Conservation (phyloP, 1,284 basidiomycete species). For the Tilletia setariae region DNA sequence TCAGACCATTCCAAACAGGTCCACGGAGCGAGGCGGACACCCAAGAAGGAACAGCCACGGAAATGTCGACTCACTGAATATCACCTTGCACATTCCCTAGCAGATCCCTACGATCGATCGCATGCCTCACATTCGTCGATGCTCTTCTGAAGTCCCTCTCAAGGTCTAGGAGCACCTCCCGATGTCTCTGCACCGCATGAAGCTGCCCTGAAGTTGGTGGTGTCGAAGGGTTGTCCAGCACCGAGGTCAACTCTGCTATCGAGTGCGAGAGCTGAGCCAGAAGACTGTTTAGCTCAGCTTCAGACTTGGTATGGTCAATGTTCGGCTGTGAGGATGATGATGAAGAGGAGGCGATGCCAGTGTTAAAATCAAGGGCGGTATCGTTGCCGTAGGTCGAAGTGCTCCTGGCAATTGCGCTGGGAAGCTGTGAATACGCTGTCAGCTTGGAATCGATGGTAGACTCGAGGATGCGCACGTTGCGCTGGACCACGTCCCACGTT, state of each 20-base stretch:
- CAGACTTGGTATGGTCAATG: slow-evolving; percentile 56
- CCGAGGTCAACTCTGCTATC: slow-evolving; percentile 60
- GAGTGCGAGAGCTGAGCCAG: slow-evolving; percentile 55
- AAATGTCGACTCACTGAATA: slow-evolving; percentile 68
- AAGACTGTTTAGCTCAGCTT: slow-evolving; percentile 79
- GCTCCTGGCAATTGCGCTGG: slow-evolving; percentile 66
- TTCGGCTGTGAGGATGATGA: background rate
- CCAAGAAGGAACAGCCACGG: slow-evolving; percentile 14
- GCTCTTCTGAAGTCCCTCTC: slow-evolving; percentile 63
- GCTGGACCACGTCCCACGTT: slow-evolving; percentile 62
- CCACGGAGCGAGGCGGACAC: background rate
- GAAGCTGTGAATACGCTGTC: slow-evolving; percentile 80
- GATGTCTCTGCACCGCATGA: slow-evolving; percentile 81
- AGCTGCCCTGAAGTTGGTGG: slow-evolving; percentile 78
- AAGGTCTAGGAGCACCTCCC: slow-evolving; percentile 85
- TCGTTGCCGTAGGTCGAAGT: background rate
- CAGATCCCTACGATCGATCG: slow-evolving; percentile 79
- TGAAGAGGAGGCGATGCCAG: slow-evolving; percentile 23
- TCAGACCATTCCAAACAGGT: slow-evolving; percentile 52
- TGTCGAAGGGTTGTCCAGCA: slow-evolving; percentile 70
- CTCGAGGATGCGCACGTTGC: slow-evolving; percentile 85
- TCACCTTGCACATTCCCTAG: slow-evolving; percentile 89
- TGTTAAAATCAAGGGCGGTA: slow-evolving; percentile 10
- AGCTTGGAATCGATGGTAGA: slow-evolving; percentile 85
- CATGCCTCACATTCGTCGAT: slow-evolving; percentile 63